phyloP scores from a whole-genome alignment of 352 stramenopile species.

The Globisporangium solare region DNA sequence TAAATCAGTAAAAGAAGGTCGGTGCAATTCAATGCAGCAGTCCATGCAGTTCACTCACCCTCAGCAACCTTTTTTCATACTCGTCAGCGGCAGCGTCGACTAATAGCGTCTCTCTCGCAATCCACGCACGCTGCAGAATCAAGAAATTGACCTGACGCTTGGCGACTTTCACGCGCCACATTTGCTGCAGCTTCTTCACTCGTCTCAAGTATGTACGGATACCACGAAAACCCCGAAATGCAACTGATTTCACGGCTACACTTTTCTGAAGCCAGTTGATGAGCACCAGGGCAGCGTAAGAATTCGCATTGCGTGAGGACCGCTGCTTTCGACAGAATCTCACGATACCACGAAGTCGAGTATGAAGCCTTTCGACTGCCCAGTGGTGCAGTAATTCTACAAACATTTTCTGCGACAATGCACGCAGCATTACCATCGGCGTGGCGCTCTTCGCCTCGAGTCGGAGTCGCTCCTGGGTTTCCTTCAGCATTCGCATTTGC shows the following conservation, averaged over 20 bases:
- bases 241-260: constrained; percentile 44
- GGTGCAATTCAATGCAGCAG: no score
- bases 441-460: constrained; percentile 35
- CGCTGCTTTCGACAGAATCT: constrained; percentile 43
- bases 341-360: constrained; percentile 31
- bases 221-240: constrained; percentile 51
- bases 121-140: constrained; percentile 42
- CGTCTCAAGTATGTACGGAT: constrained; percentile 45
- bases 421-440: constrained; percentile 37
- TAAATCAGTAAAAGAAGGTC: no score
- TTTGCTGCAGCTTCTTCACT: constrained; percentile 44
- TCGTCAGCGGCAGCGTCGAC: constrained; percentile 44
- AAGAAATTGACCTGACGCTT: constrained; percentile 32
- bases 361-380: constrained; percentile 29
- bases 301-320: constrained; percentile 25
- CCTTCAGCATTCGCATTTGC: constrained; percentile 33
- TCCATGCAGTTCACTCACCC: constrained; percentile 16
- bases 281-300: constrained; percentile 29
- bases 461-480: constrained; percentile 30
- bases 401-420: constrained; percentile 44
- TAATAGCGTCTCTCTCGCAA: constrained; percentile 38
- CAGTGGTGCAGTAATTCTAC: constrained; percentile 29
- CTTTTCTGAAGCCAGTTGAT: constrained; percentile 65
- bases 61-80: constrained; percentile 28
- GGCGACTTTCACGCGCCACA: constrained; percentile 45